phyloP scores from a whole-genome alignment of 163 green algal species.

The Picocystis sp. region DNA sequence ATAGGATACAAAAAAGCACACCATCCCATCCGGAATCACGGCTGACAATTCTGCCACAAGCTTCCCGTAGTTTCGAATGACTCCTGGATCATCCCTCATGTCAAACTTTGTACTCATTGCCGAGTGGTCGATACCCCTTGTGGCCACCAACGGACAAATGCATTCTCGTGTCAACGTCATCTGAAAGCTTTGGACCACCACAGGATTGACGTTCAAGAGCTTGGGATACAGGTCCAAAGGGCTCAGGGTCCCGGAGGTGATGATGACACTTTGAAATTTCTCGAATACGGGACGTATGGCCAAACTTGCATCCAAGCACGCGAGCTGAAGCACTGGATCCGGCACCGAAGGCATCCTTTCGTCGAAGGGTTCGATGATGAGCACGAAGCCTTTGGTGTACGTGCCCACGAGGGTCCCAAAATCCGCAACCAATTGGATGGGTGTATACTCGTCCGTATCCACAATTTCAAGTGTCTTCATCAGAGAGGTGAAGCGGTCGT shows the following conservation, averaged over 20 bases:
- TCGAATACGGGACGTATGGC: slow-evolving; percentile 87
- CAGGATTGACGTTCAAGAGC: slow-evolving; percentile 82
- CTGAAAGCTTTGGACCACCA: slow-evolving; percentile 58
- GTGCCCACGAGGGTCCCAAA: slow-evolving; percentile 81
- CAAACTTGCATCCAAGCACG: slow-evolving; percentile 86
- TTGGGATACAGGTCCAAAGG: slow-evolving; percentile 92
- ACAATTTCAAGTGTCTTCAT: slow-evolving; percentile 92
- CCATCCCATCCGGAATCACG: slow-evolving; percentile 81
- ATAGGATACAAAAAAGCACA: slow-evolving; percentile 95
- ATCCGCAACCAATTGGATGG: slow-evolving; percentile 73
- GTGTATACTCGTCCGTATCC: slow-evolving; percentile 79
- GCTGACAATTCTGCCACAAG: slow-evolving; percentile 76
- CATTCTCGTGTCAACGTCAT: slow-evolving; percentile 94
- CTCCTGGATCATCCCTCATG: slow-evolving; percentile 59
- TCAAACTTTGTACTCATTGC: slow-evolving; percentile 78
- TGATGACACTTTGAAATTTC: slow-evolving; percentile 88
- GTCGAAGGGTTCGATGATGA: slow-evolving; percentile 96
- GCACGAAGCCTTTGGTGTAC: slow-evolving; percentile 42
- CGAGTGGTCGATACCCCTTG: slow-evolving; percentile 73
- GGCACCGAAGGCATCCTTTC: slow-evolving; percentile 74
- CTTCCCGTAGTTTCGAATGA: slow-evolving; percentile 79
- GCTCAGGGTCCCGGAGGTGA: slow-evolving; percentile 88
- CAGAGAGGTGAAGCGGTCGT: slow-evolving; percentile 73
- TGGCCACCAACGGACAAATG: slow-evolving; percentile 88
- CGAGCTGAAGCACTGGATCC: slow-evolving; percentile 88